Conservation (phyloP, 2,329 filamentous ascomycete species). For the Penicillium crustosum region DNA sequence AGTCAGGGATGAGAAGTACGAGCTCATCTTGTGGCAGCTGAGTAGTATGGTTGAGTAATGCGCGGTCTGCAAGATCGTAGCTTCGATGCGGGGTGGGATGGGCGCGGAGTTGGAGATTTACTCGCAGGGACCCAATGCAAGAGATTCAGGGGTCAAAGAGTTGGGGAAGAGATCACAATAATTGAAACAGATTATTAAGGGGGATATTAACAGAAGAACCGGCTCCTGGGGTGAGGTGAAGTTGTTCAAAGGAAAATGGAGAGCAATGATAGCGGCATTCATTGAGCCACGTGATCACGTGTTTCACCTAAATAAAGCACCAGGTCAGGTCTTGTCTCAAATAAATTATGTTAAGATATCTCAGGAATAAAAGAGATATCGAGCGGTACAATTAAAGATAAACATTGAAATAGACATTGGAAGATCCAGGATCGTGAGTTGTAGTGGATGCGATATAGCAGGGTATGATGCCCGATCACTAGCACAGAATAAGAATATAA, state of each 20-base stretch:
- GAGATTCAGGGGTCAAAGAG: not conserved
- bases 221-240: constrained; percentile 17
- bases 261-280: not conserved
- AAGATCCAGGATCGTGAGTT: constrained; percentile 18
- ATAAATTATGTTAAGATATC: not conserved
- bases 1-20: constrained; percentile 73
- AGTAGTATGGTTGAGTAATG: constrained; percentile 1
- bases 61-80: constrained; percentile 11
- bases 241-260: constrained; percentile 6
- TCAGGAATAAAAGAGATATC: not conserved
- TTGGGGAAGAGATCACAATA: not conserved
- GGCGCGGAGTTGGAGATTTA: constrained; percentile 21
- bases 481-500: constrained; percentile 17
- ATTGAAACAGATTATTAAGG: constrained; percentile 3
- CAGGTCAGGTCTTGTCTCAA: not conserved
- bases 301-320: constrained; percentile 3
- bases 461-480: constrained; percentile 39
- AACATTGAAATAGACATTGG: constrained; percentile 1
- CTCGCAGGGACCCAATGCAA: constrained; percentile 9
- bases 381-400: not conserved
- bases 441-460: constrained; percentile 32
- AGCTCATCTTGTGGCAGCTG: constrained; percentile 60
- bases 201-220: constrained; percentile 19
- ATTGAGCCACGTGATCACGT: constrained; percentile 19
- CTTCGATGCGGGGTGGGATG: constrained; percentile 24